Evolutionary conservation across 805 yeast species (phyloP).

Genomic region (Candida arabinofermentans): DNA sequence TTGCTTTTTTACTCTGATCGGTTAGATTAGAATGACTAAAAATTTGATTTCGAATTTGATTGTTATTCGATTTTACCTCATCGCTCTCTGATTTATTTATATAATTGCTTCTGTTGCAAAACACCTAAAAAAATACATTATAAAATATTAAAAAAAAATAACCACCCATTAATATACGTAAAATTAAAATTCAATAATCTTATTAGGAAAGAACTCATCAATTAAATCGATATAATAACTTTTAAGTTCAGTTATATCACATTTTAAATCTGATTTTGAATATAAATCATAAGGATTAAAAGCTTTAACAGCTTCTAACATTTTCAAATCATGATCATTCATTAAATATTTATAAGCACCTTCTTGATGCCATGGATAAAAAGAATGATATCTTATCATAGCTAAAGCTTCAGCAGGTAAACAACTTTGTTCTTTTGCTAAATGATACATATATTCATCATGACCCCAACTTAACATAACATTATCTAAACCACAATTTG

Average conservation of each 20-base stretch:
- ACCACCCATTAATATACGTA: background rate
- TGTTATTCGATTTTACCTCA: background rate
- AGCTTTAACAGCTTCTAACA: constrained; percentile 60
- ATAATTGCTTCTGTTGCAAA: background rate
- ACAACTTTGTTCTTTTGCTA: constrained; percentile 60
- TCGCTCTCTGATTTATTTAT: background rate
- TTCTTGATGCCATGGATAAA: constrained; percentile 75
- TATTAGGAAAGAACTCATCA: constrained; percentile 62
- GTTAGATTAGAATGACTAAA: too few relatives aligned
- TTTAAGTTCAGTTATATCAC: constrained; percentile 47
- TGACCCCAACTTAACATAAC: constrained; percentile 80
- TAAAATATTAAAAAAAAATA: background rate
- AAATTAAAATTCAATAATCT: constrained; percentile 48
- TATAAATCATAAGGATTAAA: constrained; percentile 68
- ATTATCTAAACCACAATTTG: constrained; percentile 61
- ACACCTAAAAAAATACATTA: background rate
- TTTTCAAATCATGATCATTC: constrained; percentile 57
- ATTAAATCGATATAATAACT: constrained; percentile 60
- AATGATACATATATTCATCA: constrained; percentile 73
- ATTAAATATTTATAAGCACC: constrained; percentile 60
- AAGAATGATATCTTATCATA: constrained; percentile 71
- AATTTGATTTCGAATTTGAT: too few relatives aligned
- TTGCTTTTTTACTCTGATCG: background rate
- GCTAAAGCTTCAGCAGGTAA: constrained; percentile 66
- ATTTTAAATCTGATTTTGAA: constrained; percentile 51